Percentiles rank a stretch among this genome's conserved stretches.
phyloP scores from a whole-genome alignment of 768 basidiomycete species.

The Cystobasidium onofrii region DNA sequence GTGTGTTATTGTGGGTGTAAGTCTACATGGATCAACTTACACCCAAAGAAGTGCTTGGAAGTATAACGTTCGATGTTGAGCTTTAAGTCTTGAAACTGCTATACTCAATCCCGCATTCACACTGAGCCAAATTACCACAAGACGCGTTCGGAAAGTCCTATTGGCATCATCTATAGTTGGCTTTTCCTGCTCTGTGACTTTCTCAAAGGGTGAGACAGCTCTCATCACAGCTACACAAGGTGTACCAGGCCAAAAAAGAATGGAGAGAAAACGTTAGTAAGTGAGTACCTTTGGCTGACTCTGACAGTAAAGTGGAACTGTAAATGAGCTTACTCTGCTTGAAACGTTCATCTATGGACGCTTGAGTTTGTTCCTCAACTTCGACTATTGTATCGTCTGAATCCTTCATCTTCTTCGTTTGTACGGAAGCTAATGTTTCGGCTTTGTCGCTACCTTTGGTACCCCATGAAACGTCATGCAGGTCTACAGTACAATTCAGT shows the following conservation, averaged over 20 bases:
- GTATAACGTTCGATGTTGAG: not conserved
- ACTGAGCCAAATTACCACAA: conserved; percentile 43
- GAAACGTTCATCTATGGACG: conserved; percentile 26
- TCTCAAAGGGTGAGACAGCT: conserved; percentile 65
- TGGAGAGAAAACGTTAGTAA: not conserved
- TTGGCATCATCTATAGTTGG: conserved; percentile 82
- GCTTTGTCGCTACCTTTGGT: conserved; percentile 76
- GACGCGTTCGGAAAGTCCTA: conserved; percentile 82
- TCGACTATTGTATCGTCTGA: conserved; percentile 21
- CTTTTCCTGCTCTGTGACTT: conserved; percentile 62
- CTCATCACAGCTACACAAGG: conserved; percentile 53
- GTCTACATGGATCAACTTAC: conserved; percentile 1
- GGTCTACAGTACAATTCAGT: too few relatives aligned
- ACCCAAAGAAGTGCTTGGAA: conserved; percentile 26
- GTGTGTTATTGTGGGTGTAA: too few relatives aligned
- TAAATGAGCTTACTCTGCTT: conserved; percentile 24
- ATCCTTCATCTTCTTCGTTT: conserved; percentile 27
- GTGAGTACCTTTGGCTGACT: too few relatives aligned
- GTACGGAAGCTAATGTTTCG: conserved; percentile 6
- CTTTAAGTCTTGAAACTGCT: not conserved
- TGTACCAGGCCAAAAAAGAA: too few relatives aligned
- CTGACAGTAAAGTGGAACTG: not conserved
- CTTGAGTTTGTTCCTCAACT: conserved; percentile 12
- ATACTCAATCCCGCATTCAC: conserved; percentile 7
- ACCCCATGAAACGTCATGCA: conserved; percentile 86